Conservation (phyloP, 805 yeast species). For the Nakazawaea siamensis region DNA sequence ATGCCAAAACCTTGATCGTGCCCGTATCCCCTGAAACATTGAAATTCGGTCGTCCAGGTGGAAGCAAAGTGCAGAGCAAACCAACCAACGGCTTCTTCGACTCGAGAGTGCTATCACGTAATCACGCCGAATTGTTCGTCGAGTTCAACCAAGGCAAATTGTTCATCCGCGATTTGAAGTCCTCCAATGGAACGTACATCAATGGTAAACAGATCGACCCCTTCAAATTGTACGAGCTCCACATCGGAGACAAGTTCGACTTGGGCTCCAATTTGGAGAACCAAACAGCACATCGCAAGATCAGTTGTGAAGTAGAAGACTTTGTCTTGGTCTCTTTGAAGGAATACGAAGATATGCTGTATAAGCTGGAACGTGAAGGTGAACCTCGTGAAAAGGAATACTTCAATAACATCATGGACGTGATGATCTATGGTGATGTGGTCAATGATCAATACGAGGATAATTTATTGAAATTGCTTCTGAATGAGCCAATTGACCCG, state of each 20-base stretch:
- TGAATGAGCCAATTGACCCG: conserved; percentile 35
- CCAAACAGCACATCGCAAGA: conserved; percentile 70
- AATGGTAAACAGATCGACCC: conserved; percentile 63
- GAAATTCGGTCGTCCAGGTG: conserved; percentile 86
- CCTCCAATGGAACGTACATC: conserved; percentile 91
- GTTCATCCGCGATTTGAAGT: conserved; percentile 76
- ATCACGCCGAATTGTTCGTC: conserved; percentile 86
- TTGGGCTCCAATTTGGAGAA: conserved; percentile 84
- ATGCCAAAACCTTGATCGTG: conserved; percentile 66
- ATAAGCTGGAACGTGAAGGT: conserved; percentile 15
- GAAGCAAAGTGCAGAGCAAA: conserved; percentile 47
- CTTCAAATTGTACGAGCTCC: conserved; percentile 56
- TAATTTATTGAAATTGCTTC: conserved; percentile 17
- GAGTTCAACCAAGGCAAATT: conserved; percentile 42
- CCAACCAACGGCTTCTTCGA: conserved; percentile 89
- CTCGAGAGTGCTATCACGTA: conserved; percentile 84
- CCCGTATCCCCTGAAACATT: conserved; percentile 79
- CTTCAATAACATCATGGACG: conserved; percentile 26
- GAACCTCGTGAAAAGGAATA: conserved; percentile 15
- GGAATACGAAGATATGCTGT: conserved; percentile 18
- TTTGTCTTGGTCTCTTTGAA: conserved; percentile 47
- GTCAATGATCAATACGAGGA: conserved; percentile 23
- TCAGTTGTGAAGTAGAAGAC: conserved; percentile 74
- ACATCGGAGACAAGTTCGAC: conserved; percentile 82
- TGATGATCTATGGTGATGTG: conserved; percentile 26